phyloP scores from a whole-genome alignment of 208 protist genomes.

The Crithidia thermophila region DNA sequence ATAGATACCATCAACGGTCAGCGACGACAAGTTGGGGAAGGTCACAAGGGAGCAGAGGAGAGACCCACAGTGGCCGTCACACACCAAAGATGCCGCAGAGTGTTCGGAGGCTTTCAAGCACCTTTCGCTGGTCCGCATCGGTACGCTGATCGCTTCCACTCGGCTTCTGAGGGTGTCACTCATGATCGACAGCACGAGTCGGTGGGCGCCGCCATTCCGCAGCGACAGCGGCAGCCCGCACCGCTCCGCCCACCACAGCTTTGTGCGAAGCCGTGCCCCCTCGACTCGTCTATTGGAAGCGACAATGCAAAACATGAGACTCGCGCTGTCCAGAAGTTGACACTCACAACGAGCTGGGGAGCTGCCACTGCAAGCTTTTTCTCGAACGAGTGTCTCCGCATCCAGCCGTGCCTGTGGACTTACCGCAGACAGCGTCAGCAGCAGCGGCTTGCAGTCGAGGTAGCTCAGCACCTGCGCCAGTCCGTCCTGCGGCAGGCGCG shows the following conservation, averaged over 20 bases:
- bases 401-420: slow-evolving; percentile 10
- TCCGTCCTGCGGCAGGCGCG: neutral
- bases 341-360: too few species aligned
- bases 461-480: slow-evolving; percentile 15
- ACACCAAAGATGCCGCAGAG: neutral
- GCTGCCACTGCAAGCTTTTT: too few species aligned
- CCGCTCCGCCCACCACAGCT: slow-evolving; percentile 5
- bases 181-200: neutral
- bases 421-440: neutral
- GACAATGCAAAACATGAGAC: neutral
- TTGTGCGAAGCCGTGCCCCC: neutral
- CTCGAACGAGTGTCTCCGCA: neutral
- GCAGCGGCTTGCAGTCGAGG: neutral
- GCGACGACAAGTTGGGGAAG: neutral
- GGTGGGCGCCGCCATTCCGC: neutral
- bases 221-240: neutral
- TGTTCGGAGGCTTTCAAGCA: neutral
- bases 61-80: neutral
- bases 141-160: neutral
- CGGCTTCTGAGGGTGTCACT: neutral
- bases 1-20: neutral
- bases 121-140: neutral
- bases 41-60: slow-evolving; percentile 3
- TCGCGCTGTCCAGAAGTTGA: neutral
- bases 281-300: neutral